Base-by-base conservation (phyloP, 176 grass and related monocot species). In the Ensete glaucum region DNA sequence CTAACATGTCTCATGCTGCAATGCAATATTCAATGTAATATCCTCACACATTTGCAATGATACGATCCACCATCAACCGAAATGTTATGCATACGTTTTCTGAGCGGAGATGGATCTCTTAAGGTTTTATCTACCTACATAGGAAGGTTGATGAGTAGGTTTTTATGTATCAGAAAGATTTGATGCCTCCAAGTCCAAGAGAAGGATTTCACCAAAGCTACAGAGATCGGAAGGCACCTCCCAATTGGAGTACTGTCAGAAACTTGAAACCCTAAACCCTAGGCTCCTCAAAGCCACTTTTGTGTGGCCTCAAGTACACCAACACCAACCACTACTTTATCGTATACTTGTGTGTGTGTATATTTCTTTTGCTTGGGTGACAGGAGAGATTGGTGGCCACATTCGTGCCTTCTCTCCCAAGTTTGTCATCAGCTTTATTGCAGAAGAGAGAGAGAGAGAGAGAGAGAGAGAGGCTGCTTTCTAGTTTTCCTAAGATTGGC, bases 351-450 rank as follows among this genome's bases (percentile, higher is more conserved):
- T 77, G 65, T 60, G 53, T 56, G 43, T 69, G 69, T 62, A 53
- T 73, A 50, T 2, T 72, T 27, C 48, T 50, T 54, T 69, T 11
- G 55, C 54, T 73, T 48, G 52, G 53, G 70, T 65, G 25, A 79
- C 76, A 53, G 83, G 50, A 74, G 20, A 84, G 20, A 72, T 62
- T 71, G 67, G 43, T 55, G 83, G 83, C 66, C 83, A 76, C 73
- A 64, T 65, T 68, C 55, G 64, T 85, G 71, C 83, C 83, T 85
- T 85, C 77, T 65, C 75, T 77, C 83, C 78, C 64, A 85, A 85
- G 83, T 72, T 73, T 85, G 78, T 72, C 78, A 85, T 81, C 34
- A 69, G 64, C 83, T 85, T 85, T 85, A 80, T 77, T 77, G 70
- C 78, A 76, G 72, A 80, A 76, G 80, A 85, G 76, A 72, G 63